phyloP scores from a whole-genome alignment of 371 early-diverging fungal genomes.

The Rhizomucor miehei region DNA sequence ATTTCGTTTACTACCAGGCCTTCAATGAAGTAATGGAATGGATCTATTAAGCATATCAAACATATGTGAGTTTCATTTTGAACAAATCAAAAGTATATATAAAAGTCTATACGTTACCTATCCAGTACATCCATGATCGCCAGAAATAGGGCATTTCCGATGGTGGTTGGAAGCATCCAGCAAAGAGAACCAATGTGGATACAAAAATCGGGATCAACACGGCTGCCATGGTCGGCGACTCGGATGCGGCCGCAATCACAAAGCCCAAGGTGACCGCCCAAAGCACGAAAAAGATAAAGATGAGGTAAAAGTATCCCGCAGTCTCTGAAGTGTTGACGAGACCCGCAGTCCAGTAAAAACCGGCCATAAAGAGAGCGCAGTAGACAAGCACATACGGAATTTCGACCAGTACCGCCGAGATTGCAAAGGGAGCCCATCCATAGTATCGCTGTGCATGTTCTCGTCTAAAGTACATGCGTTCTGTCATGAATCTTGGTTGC shows the following conservation, averaged over 20 bases:
- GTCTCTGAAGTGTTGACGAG: conserved; percentile 44
- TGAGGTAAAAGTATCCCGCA: conserved; percentile 62
- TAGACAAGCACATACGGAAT: conserved; percentile 59
- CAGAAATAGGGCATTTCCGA: conserved; percentile 71
- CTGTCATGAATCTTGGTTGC: conserved; percentile 68
- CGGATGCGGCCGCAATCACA: conserved; percentile 40
- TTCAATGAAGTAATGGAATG: conserved; percentile 74
- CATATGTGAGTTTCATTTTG: too few relatives aligned
- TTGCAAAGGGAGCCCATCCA: conserved; percentile 64
- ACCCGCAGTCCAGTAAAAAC: conserved; percentile 72
- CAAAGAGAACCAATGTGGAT: conserved; percentile 67
- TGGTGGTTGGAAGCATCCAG: conserved; percentile 70
- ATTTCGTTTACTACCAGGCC: conserved; percentile 71
- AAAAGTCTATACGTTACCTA: conserved; percentile 29
- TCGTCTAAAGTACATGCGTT: conserved; percentile 67
- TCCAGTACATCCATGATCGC: conserved; percentile 77
- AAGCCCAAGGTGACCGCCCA: conserved; percentile 69
- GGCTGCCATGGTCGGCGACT: conserved; percentile 55
- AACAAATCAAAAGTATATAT: too few relatives aligned
- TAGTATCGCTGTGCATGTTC: conserved; percentile 72
- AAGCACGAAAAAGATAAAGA: conserved; percentile 55
- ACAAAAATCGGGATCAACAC: conserved; percentile 73
- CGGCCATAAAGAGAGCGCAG: conserved; percentile 54
- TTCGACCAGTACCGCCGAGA: conserved; percentile 58
- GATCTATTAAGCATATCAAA: conserved; percentile 66